Evolutionary conservation across 2,329 filamentous ascomycete genomes (phyloP), one percentile per base, ranked within the genome.

Genomic region (Alternaria solani): DNA sequence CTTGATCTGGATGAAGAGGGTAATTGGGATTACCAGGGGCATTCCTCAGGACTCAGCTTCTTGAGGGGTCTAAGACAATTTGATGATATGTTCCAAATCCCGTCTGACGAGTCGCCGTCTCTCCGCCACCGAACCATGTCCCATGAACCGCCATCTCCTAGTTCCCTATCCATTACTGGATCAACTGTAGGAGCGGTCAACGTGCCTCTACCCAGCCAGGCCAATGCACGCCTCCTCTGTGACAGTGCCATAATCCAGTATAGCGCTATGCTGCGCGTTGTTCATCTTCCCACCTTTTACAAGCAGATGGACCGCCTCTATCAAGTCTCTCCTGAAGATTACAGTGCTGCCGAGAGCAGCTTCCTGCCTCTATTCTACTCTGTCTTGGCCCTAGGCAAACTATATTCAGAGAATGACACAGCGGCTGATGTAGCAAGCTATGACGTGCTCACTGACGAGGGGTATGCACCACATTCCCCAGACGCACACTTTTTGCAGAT

Each of bases 21-120:
- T 42, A 89, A 95, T 69, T 96, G 93, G 89, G 94, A 98, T 78
- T 99, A 97, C 72, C 93, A 96, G 74, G 95, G 95, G 48, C 91
- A 92, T 65, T 97, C 94, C 0, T 98, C 95, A 0, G 94, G 94
- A 3, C 86, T 94, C 43, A 92, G 94, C 64, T 99, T 97, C 76
- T 86, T 97, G 69, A 87, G 88, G 65, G 89, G 92, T 55, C 90
- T 99, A 86, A 91, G 96, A 72, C 91, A 97, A 73, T 92, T 97
- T 67, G 90, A 92, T 44, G 88, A 89, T 62, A 83, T 95, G 65
- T 85, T 95, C 48, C 89, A 89, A 20, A 86, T 87, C 41, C 85
- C 88, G 47, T 83, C 86, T 64, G 83, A 86, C 70, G 79, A 78
- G 71, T 74, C 87, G 62, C 84, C 88, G 18, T 87, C 90, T 74